These are phyloP conservation scores for Thalassiosira mediterranea DNA, from an alignment of 352 stramenopile genomes.

Conservation along the genomic window DNA sequence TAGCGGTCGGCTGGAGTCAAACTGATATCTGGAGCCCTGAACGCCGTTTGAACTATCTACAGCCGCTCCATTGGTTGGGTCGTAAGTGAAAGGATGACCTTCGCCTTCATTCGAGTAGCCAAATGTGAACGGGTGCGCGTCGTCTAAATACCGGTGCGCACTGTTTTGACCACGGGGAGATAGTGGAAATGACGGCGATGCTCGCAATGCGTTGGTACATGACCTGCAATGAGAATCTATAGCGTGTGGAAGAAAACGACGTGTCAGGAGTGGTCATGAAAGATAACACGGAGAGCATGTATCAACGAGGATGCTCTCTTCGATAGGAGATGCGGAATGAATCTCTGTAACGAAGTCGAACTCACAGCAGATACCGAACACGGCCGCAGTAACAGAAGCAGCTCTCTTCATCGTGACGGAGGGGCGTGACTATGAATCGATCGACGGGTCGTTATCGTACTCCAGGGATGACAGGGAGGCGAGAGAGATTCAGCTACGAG, in stretches of 20 bases:
- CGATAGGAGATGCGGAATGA: neutral
- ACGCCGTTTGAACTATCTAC: neutral
- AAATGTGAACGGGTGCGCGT: constrained; percentile 29
- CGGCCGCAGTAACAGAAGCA: neutral
- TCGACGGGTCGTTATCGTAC: no score
- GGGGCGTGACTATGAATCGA: no score
- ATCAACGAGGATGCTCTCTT: neutral
- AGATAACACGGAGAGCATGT: neutral
- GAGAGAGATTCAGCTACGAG: no score
- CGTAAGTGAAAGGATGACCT: constrained; percentile 35
- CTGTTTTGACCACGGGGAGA: constrained; percentile 9
- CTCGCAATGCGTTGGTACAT: constrained; percentile 35
- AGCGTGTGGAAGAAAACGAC: neutral
- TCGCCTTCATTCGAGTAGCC: constrained; percentile 16
- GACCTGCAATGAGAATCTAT: constrained; percentile 13
- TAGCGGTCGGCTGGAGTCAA: constrained; percentile 3
- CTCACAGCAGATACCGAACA: constrained; percentile 4
- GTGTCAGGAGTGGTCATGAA: neutral
- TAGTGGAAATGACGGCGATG: constrained; percentile 33
- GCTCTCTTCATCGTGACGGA: constrained; percentile 1
- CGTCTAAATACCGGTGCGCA: constrained; percentile 45
- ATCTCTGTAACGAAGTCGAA: neutral
- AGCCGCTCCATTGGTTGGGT: constrained; percentile 9
- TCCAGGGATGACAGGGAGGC: no score
- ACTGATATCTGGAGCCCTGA: neutral